Evolutionary conservation across 345 rosid species (phyloP).

Genomic region (Corchorus capsularis): DNA sequence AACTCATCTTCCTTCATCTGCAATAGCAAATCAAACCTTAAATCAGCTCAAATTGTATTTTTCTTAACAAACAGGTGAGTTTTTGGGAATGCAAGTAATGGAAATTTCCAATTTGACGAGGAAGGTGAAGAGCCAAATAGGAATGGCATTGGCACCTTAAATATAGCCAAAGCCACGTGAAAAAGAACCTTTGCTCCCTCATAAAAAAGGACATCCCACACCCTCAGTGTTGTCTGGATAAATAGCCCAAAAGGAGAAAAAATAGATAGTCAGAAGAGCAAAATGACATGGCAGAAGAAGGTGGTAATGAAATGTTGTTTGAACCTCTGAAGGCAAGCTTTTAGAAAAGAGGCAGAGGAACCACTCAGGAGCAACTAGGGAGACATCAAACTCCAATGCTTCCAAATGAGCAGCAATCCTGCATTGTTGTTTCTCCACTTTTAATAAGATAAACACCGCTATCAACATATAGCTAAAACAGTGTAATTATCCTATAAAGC

Average conservation of each 20-base stretch:
- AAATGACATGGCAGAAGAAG: background rate
- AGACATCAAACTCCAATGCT: conserved; percentile 86
- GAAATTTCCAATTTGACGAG: conserved; percentile 9
- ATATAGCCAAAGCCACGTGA: conserved; percentile 95
- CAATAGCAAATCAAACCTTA: conserved; percentile 17
- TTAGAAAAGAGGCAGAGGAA: conserved; percentile 98
- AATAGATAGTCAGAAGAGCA: conserved; percentile 14
- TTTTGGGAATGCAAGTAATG: background rate
- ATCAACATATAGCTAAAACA: conserved; percentile 11
- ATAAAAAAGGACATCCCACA: conserved; percentile 97
- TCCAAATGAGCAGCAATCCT: conserved; percentile 95
- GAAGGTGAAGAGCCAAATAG: conserved; percentile 1
- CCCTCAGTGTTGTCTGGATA: conserved; percentile 87
- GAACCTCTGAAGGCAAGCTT: conserved; percentile 99
- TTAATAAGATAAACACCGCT: background rate
- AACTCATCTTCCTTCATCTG: conserved; percentile 97
- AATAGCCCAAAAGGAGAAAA: background rate
- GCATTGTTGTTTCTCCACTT: conserved; percentile 27
- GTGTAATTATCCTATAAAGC: background rate
- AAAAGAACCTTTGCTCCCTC: conserved; percentile 98
- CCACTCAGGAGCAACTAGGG: conserved; percentile 99
- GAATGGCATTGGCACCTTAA: conserved; percentile 63
- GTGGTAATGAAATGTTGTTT: conserved; percentile 10
- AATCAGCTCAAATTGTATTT: background rate
- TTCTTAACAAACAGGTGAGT: background rate